phyloP scores from a whole-genome alignment of 2,329 filamentous ascomycete genomes.

The Talaromyces sp. region DNA sequence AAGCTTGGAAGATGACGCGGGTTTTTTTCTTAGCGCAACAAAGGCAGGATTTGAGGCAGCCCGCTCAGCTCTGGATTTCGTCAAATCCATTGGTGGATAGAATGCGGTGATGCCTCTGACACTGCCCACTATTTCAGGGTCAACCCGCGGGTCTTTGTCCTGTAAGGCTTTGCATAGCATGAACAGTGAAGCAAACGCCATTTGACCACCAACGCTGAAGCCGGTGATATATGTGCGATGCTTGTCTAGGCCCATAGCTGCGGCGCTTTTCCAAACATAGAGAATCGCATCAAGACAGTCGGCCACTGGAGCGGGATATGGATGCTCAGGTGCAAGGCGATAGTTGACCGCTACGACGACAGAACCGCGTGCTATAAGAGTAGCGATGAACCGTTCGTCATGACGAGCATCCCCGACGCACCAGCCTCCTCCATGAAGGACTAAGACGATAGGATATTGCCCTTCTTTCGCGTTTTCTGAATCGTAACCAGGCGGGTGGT shows the following conservation, averaged over 20 bases:
- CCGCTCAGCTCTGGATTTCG: neutral
- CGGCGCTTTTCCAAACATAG: neutral
- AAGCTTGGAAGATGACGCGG: neutral
- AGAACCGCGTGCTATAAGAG: constrained; percentile 27
- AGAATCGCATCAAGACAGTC: neutral
- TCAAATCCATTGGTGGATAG: neutral
- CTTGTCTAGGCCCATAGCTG: neutral
- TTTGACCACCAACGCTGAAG: neutral
- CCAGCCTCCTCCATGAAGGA: constrained; percentile 43
- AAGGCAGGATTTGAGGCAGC: neutral
- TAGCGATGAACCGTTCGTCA: constrained; percentile 40
- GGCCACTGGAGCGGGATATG: neutral
- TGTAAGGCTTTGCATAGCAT: neutral
- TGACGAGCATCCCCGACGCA: constrained; percentile 39
- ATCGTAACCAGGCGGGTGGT: neutral
- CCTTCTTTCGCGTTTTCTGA: neutral
- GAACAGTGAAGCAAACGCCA: neutral
- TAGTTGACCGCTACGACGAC: neutral
- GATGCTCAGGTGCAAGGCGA: neutral
- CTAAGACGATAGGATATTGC: constrained; percentile 23
- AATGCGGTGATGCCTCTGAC: neutral
- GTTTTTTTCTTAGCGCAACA: neutral
- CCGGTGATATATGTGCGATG: neutral
- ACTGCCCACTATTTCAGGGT: neutral
- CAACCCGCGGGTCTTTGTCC: neutral